Base-by-base conservation (phyloP, 495 filamentous ascomycete species). In the Usnea hakonensis region DNA sequence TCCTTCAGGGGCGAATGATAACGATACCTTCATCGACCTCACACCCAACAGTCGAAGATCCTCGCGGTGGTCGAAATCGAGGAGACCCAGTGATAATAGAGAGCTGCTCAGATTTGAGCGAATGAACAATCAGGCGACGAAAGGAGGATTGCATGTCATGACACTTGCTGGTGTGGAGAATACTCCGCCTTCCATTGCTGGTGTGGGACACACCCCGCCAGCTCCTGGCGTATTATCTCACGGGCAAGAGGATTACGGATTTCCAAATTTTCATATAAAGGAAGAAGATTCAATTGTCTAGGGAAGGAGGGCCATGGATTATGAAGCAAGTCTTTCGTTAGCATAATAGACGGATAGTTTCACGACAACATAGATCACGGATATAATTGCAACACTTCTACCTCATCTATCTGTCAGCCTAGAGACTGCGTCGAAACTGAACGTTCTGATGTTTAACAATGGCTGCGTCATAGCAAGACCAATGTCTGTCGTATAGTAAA, bases 21-120 rank as follows among this genome's bases (percentile, higher is more conserved):
- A 52, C 23, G 48, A 52, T 0, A 17, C 59, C 19, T 28, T 61
- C 50, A 32, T 33, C 32, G 28, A 50, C 10, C 17, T 43, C 19
- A 50, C 57, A 26, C 43, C 43, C 5, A 36, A 46, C 32, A 59
- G 57, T n/a, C 41, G 46, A 50, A 35, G 57, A 6, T 46, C 57
- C 2, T 46, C 46, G 32, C 23, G 36, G n/a, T 59, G 57, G 57
- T 46, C 57, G 8, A 33, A n/a, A 28, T 19, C 8, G 30, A 50
- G 57, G 13, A 58, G 30, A 36, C 30, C 44, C n/a, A 26, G 40
- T 36, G 17, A 50, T 19, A 44, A 46, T 13, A 33, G 35, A n/a
- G 17, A 59, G 32, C 57, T 59, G 3, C 57, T 59, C 28, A 40
- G 57, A 8, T 59, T 46, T 21, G 57, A 59, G 30, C 41, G 46